Evolutionary conservation across 257 asterid genomes (phyloP), one percentile per base, ranked within the genome.

Genomic region (Przewalskia tangutica): DNA sequence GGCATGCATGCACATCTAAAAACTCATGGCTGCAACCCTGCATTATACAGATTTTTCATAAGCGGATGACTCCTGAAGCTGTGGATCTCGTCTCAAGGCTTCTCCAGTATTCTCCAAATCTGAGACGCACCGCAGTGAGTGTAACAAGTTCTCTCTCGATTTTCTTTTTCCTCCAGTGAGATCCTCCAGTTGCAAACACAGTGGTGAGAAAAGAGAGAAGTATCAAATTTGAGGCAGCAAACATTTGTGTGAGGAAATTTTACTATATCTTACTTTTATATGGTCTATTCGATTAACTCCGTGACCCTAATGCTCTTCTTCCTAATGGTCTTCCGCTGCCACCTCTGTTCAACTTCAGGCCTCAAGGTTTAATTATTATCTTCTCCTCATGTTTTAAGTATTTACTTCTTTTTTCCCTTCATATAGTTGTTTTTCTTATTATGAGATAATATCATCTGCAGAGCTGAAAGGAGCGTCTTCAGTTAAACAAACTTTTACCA

Each of bases 41-140:
- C 54, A 54, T 46, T 79, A 14, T 54, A 36, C 84, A 92, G 98
- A 92, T 92, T 82, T 94, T 94, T 81, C 96, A 94, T 86, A 94
- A 94, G 76, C 89, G 95, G 75, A 89, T 89, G 53, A 96, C 96
- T 63, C 98, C 97, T 77, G 97, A 94, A 87, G 97, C 94, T 83
- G 98, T 93, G 18, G 97, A 93, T 88, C 93, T 93, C 32, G 98
- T 92, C 70, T 91, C 97, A 7, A 90, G 97, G 83, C 97, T 93
- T 84, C 98, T 93, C 84, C 98, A 93, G 80, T 93, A 93, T 92
- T 94, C 98, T 18, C 98, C 98, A 40, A 91, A 92, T 83, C 83
- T 92, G 82, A 87, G 98, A 86, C 92, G 93, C 89, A 87, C 91
- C 81, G 96, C 96, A 82, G 96, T 94, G 84, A 94, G 98, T 91